Evolutionary conservation across 768 basidiomycete genomes (phyloP), one percentile per base, ranked within the genome.

Genomic region (Lactarius psammicola): DNA sequence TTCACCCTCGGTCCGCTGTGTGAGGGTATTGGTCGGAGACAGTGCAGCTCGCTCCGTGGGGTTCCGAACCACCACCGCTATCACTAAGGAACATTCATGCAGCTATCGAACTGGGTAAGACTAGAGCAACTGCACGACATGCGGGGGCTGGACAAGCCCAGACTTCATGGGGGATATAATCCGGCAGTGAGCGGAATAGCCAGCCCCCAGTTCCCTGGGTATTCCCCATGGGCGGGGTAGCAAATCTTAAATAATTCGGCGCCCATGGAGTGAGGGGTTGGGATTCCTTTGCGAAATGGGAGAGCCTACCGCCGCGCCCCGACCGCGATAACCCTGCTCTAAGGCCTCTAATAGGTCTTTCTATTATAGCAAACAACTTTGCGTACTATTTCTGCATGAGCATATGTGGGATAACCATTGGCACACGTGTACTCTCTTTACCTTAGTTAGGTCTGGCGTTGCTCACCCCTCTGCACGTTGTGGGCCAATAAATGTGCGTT

Each of bases 21-120:
- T 28, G 59, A 55, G 61, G 62, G 59, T 26, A 20, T 67, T 63
- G 53, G 56, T 58, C 56, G 63, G 56, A 33, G n/a, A 30, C 18
- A 30, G 33, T 18, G n/a, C 51, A 33, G 15, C 33, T 59, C 23
- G 11, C 31, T 33, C 20, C 34, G 38, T 34, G 34, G 34, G 3
- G 26, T 23, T 59, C 59, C 44, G 10, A 38, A 11, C 36, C 38
- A 5, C 53, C 8, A 15, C 20, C 28, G 33, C 55, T 15, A 63
- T 62, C 53, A 34, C 30, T n/a, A 23, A 51, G 13, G 31, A 40
- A 56, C 20, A 36, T 33, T 49, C 6, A 31, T 15, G 42, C 31
- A 30, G 28, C 36, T 38, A 38, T 26, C 18, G 28, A 38, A 55
- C 36, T 17, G 56, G 57, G n/a, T 28, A 46, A 13, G 59, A 61